A percentile compares a stretch with the other conserved stretches of the same genome.
phyloP scores from a whole-genome alignment of 352 stramenopile genomes.

The Globisporangium cederbergense region DNA sequence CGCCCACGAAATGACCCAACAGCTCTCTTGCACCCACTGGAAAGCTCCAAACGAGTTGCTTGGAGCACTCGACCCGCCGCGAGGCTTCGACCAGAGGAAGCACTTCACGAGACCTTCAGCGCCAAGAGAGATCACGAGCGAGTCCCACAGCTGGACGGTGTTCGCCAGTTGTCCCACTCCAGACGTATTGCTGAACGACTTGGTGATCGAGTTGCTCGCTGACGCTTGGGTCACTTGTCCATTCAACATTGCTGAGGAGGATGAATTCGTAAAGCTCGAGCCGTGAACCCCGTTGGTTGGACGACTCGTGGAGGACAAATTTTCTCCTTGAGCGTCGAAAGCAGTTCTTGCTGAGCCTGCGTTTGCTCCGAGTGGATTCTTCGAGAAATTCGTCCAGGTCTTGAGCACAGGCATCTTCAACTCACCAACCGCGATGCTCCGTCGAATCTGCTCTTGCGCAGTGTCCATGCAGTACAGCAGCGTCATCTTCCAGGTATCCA shows the following conservation, averaged over 20 bases:
- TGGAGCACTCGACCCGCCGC: slow-evolving; percentile 19
- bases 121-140: slow-evolving; percentile 69
- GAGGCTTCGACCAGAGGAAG: slow-evolving; percentile 76
- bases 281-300: not conserved
- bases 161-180: not conserved
- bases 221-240: not conserved
- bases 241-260: not conserved
- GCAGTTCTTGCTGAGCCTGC: not conserved
- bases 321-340: not conserved
- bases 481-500: slow-evolving; percentile 74
- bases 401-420: slow-evolving; percentile 33
- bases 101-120: slow-evolving; percentile 76
- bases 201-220: slow-evolving; percentile 5
- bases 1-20: slow-evolving; percentile 83
- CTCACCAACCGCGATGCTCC: slow-evolving; percentile 60
- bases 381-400: slow-evolving; percentile 3
- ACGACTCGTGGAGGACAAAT: not conserved
- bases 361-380: slow-evolving; percentile 3
- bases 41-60: slow-evolving; percentile 25
- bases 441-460: slow-evolving; percentile 72
- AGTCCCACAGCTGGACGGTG: slow-evolving; percentile 46
- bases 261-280: slow-evolving; percentile 9
- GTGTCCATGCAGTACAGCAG: slow-evolving; percentile 75
- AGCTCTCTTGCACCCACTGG: slow-evolving; percentile 73
- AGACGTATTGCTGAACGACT: slow-evolving; percentile 9